phyloP scores from a whole-genome alignment of 768 basidiomycete species.

The Nevesoporus exiguus region DNA sequence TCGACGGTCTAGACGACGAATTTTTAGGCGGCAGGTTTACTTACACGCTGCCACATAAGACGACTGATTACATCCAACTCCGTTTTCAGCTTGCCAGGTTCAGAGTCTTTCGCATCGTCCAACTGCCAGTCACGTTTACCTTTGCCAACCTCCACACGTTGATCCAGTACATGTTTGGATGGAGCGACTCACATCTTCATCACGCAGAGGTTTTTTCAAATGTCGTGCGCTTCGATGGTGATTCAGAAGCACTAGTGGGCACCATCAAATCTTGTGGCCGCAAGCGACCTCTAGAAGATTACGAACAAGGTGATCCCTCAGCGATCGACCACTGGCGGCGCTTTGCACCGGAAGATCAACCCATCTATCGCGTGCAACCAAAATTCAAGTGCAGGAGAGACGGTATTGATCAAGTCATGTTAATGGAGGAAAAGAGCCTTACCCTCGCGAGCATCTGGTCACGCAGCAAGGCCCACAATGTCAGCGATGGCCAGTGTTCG shows the following conservation, averaged over 20 bases:
- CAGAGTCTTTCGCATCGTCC: conserved; percentile 25
- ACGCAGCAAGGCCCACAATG: conserved; percentile 14
- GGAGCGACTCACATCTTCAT: conserved; percentile 26
- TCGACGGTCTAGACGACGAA: not conserved
- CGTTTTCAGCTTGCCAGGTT: conserved; percentile 31
- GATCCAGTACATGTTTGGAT: conserved; percentile 33
- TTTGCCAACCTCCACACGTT: conserved; percentile 30
- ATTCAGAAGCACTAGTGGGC: conserved; percentile 2
- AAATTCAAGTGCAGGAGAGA: conserved; percentile 9
- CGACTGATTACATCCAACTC: conserved; percentile 23
- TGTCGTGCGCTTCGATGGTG: conserved; percentile 18
- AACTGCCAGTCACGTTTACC: conserved; percentile 26
- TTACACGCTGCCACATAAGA: conserved; percentile 15
- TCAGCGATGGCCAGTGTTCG: conserved; percentile 23
- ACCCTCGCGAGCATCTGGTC: conserved; percentile 27
- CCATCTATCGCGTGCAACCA: conserved; percentile 18
- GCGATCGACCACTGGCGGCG: conserved; percentile 13
- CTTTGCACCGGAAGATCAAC: conserved; percentile 12
- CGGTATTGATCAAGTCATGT: conserved; percentile 7
- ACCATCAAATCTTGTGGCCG: conserved; percentile 25
- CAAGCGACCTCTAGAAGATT: conserved; percentile 15
- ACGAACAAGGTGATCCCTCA: conserved; percentile 8
- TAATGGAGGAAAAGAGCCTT: conserved; percentile 21
- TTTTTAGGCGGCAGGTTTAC: not conserved
- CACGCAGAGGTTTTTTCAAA: conserved; percentile 20